Base-by-base conservation (phyloP, 202 grass and related monocot genomes). In the Musa balbisiana region DNA sequence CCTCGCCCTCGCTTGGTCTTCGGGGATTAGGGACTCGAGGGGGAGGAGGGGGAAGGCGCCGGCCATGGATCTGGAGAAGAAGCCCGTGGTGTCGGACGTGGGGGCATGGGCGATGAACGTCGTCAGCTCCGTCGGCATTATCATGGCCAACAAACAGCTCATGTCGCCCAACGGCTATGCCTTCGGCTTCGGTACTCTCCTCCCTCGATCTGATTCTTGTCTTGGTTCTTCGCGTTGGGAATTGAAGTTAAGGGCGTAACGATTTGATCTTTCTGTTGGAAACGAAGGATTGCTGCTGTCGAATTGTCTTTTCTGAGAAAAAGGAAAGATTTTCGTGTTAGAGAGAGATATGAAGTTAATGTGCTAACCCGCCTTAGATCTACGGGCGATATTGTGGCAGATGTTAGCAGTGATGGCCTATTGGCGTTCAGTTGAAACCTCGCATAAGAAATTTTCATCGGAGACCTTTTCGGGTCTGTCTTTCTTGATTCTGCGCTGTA, bases 111-210 rank as follows among this genome's bases (percentile, higher is more conserved):
- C 74, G n/a, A 66, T 77, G 60, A 77, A 77, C 60, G 74, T 65
- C 26, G 55, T 77, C 29, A 77, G 74, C 27, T 77, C 74, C n/a
- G 74, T 77, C 15, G 74, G 43, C 9, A 64, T 77, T 52, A 77
- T 77, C 74, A 77, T 77, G 74, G 74, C 16, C n/a, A 77, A 77
- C 74, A 66, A 77, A 21, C 59, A 66, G 74, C 74, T 77, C 49
- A 77, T 77, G 74, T 77, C 74, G 11, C 49, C 60, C 21, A 13
- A 49, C 49, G 74, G 74, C 49, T 77, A 76, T 49, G 74, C 15
- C 51, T 76, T 76, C 59, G 3, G 74, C 74, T 76, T 65, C 20
- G 74, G 74, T 77, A 77, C 43, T 23, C 33, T 20, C 43, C 29
- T 77, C 2, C n/a, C 9, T 49, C 1, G 14, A 13, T 59, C 14